These are phyloP conservation scores for Boletus reticulatus DNA, from an alignment of 768 basidiomycete species.

Conservation along the genomic window DNA sequence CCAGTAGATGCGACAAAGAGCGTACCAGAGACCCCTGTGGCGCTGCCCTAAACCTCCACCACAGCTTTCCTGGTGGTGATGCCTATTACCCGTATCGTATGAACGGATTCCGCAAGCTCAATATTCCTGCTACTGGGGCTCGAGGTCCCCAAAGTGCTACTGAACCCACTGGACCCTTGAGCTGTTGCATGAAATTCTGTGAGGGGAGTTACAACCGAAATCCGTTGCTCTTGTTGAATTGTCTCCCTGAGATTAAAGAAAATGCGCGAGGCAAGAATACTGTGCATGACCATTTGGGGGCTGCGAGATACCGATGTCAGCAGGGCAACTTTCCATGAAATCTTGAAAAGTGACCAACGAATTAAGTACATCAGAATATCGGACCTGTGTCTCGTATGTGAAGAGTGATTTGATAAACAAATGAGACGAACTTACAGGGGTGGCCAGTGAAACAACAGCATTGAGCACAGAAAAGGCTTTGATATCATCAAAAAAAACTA, in stretches of 20 bases:
- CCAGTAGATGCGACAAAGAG: not conserved
- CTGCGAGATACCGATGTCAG: constrained; percentile 5
- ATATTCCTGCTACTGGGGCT: not conserved
- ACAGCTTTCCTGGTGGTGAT: not conserved
- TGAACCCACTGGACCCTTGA: not conserved
- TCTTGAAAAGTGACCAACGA: constrained; percentile 7
- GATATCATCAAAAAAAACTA: not conserved
- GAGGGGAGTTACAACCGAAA: not conserved
- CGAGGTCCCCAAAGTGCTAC: not conserved
- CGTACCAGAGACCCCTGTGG: not conserved
- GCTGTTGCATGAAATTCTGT: constrained; percentile 9
- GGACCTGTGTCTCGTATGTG: not conserved
- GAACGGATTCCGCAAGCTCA: not conserved
- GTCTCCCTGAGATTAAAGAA: constrained; percentile 25
- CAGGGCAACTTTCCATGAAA: not conserved
- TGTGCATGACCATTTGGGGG: constrained; percentile 21
- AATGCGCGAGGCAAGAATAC: constrained; percentile 24
- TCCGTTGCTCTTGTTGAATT: not conserved
- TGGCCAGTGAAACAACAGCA: constrained; percentile 8
- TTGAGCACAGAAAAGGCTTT: constrained; percentile 19
- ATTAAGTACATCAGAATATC: constrained; percentile 17
- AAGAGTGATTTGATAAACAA: not conserved
- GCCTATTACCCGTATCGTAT: not conserved
- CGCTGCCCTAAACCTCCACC: not conserved
- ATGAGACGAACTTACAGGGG: constrained; percentile 1